Base-by-base conservation (phyloP, 176 grass and related monocot genomes). In the Bromus sterilis region DNA sequence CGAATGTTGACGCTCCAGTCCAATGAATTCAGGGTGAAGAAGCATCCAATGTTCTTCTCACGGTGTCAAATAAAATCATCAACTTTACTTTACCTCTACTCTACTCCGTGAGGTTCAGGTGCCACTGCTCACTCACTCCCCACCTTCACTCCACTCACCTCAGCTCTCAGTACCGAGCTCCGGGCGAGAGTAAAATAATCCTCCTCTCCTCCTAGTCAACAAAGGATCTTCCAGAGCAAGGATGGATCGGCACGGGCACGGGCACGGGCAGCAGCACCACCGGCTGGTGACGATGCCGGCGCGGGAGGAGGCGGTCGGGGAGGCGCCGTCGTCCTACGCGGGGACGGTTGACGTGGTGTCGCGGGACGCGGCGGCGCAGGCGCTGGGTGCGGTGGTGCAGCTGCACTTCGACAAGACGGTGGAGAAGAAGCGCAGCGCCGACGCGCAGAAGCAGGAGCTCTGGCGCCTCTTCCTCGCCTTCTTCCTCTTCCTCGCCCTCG, bases 371-470 rank as follows among this genome's bases (percentile, higher is more conserved):
- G 95, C 90, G 37, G 88, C 89, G 68, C 88, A 87, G 85, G 75
- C 82, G 18, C 92, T 98, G 63, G 93, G 91, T 65, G 59, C 88
- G 6, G 87, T 94, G 56, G 79, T 98, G 20, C 90, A 98, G 90
- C 90, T 98, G 16, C 95, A 98, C 87, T 92, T 94, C 83, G 95
- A 94, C 83, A 98, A 98, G 88, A 93, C 89, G 11, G 78, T 98
- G 60, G 95, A 93, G 88, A 98, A 91, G 95, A 98, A 98, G 83
- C 95, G 95, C 13, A 70, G 75, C 36, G 88, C 93, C 11, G 95
- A 98, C 79, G 86, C 81, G 66, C 95, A 98, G 90, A 94, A 94
- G 84, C 93, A 98, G 92, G 95, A 98, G 90, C 84, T 98, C 5
- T 98, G 92, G 92, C 95, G 95, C 30, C 92, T 98, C 78, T 93